Evolutionary conservation across 1,139 yeast genomes (phyloP), one percentile per base, ranked within the genome.

Genomic region (Candida glucosophila): DNA sequence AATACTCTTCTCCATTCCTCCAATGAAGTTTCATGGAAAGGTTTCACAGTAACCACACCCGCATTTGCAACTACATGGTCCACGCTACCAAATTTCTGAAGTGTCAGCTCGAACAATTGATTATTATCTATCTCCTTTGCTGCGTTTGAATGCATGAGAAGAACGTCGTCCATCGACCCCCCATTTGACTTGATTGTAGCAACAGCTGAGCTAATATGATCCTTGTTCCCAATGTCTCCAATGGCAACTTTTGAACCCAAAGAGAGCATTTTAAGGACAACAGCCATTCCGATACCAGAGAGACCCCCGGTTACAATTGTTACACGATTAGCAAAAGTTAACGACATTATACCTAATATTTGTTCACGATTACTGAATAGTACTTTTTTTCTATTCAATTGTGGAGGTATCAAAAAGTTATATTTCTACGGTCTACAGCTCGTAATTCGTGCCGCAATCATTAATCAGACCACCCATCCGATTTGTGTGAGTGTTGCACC

Each of bases 21-120:
- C 16, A 57, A 52, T 5, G 55, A 47, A 24, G 57, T 49, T 15
- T 54, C 61, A 15, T 39, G 33, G 23, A 43, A 41, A 25, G 48
- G 40, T 27, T 40, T 29, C 30, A 56, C 58, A 17, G 52, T 49
- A 33, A 63, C 57, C 22, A 59, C 49, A 11, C 65, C 67, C n/a
- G 67, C 66, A 32, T 58, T 59, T 12, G 61, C 52, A 7, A 59
- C 63, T 29, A 55, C 49, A 6, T 53, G 47, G 29, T 55, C 46
- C 24, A 59, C 29, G 24, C 47, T 49, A 5, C 60, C 61, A 36
- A 58, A 57, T 16, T 28, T 26, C n/a, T 41, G 43, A 7, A 55
- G 58, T 1, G 60, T 41, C 17, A 37, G 30, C 2, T 32, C 29
- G 6, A 58, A 51, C 4, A 58, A 37, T 5, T 34, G 36, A 2